Conservation (phyloP, 371 early-diverging fungal genomes). For the Syncephalastrum racemosum region DNA sequence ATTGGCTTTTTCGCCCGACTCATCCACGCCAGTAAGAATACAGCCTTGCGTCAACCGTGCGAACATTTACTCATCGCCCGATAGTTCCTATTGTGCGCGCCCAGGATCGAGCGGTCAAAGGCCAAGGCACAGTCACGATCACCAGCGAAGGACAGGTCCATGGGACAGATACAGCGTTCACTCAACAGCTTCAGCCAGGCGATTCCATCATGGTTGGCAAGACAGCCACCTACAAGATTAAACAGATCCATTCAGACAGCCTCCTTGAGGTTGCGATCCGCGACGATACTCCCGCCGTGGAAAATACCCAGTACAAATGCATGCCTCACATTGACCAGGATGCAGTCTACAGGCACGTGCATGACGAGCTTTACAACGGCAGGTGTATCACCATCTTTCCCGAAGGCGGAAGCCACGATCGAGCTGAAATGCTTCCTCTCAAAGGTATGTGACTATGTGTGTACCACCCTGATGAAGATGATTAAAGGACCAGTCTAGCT, state of each 20-base stretch:
- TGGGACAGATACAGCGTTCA: slow-evolving; percentile 71
- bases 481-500: slow-evolving; percentile 31
- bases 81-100: slow-evolving; percentile 86
- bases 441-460: slow-evolving; percentile 55
- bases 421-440: slow-evolving; percentile 89
- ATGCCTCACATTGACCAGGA: slow-evolving; percentile 85
- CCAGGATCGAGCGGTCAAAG: slow-evolving; percentile 74
- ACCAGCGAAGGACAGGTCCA: slow-evolving; percentile 6
- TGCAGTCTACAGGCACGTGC: slow-evolving; percentile 77
- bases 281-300: too few relatives aligned
- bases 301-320: slow-evolving; percentile 52
- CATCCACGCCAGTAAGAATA: slow-evolving; percentile 62
- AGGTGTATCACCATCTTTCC: slow-evolving; percentile 93
- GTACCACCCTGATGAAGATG: not conserved
- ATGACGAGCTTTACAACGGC: slow-evolving; percentile 69
- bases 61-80: not conserved
- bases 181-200: slow-evolving; percentile 57
- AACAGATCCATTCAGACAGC: too few relatives aligned
- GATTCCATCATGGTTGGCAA: slow-evolving; percentile 34
- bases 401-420: slow-evolving; percentile 94
- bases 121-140: slow-evolving; percentile 70
- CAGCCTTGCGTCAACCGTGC: not conserved
- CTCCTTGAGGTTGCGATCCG: too few relatives aligned
- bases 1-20: slow-evolving; percentile 76
- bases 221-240: too few relatives aligned